phyloP scores from a whole-genome alignment of 148 eudicot genomes.

The Silene conica region DNA sequence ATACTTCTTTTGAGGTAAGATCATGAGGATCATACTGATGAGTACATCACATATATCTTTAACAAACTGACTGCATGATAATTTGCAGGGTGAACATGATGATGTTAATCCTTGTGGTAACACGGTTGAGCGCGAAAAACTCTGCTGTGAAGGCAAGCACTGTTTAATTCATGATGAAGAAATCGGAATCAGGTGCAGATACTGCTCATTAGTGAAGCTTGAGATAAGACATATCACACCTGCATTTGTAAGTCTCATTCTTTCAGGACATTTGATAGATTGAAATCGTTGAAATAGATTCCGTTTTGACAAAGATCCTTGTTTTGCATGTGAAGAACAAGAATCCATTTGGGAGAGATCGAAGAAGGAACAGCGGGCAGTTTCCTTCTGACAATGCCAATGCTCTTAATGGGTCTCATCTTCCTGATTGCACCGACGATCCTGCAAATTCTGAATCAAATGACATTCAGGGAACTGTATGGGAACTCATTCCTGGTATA shows the following conservation, averaged over 20 bases:
- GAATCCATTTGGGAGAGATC: conserved; percentile 31
- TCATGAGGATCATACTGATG: too few relatives aligned
- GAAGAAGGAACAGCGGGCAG: not conserved
- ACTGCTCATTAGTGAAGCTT: conserved; percentile 34
- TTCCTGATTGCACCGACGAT: conserved; percentile 17
- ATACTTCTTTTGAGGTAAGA: conserved; percentile 5
- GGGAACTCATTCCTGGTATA: conserved; percentile 65
- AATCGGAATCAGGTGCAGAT: conserved; percentile 47
- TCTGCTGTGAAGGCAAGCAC: conserved; percentile 44
- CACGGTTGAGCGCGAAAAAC: conserved; percentile 15
- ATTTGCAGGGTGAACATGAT: conserved; percentile 29
- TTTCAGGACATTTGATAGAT: not conserved
- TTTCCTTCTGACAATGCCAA: not conserved
- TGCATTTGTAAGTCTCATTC: conserved; percentile 43
- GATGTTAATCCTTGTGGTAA: conserved; percentile 9
- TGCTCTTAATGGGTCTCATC: conserved; percentile 10
- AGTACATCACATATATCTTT: too few relatives aligned
- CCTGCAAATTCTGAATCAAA: not conserved
- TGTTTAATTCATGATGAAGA: conserved; percentile 40
- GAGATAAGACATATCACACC: conserved; percentile 38
- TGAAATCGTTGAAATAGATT: not conserved
- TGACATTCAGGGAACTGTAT: conserved; percentile 47
- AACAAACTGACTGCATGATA: not conserved
- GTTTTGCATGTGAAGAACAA: conserved; percentile 31
- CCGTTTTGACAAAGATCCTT: not conserved